These are phyloP conservation scores for Paramecium caudatum DNA, from an alignment of 73 alveolate genomes.

Conservation along the genomic window DNA sequence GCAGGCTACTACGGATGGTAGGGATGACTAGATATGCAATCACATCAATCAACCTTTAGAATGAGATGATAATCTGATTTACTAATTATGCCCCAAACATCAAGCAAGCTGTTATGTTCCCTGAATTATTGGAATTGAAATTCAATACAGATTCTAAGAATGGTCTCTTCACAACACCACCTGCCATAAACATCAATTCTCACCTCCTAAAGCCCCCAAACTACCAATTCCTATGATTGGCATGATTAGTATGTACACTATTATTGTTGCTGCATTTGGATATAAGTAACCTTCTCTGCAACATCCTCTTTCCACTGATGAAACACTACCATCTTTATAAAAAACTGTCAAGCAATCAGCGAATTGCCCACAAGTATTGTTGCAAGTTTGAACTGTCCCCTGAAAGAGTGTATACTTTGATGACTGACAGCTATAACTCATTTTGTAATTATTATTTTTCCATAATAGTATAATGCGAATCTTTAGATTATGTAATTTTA, in stretches of 20 bases:
- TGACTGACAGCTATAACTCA: no score
- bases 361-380: background rate
- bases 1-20: conserved; percentile 6
- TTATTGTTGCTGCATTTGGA: background rate
- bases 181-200: background rate
- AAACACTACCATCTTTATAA: no score
- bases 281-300: conserved; percentile 9
- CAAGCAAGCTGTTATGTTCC: conserved; percentile 10
- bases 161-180: conserved; percentile 70
- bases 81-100: conserved; percentile 34
- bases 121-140: background rate
- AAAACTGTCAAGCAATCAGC: no score
- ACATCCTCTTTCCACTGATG: background rate
- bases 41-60: conserved; percentile 23
- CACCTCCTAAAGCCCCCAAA: conserved; percentile 67
- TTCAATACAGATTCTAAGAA: conserved; percentile 20
- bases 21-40: conserved; percentile 20
- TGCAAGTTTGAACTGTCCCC: background rate
- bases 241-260: background rate
- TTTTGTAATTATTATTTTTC: no score
- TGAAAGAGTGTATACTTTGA: background rate
- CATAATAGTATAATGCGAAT: no score
- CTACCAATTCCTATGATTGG: conserved; percentile 57
- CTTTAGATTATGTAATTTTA: no score
- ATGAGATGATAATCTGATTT: background rate